Conservation (phyloP, 768 basidiomycete species). For the Collybiopsis confluens region DNA sequence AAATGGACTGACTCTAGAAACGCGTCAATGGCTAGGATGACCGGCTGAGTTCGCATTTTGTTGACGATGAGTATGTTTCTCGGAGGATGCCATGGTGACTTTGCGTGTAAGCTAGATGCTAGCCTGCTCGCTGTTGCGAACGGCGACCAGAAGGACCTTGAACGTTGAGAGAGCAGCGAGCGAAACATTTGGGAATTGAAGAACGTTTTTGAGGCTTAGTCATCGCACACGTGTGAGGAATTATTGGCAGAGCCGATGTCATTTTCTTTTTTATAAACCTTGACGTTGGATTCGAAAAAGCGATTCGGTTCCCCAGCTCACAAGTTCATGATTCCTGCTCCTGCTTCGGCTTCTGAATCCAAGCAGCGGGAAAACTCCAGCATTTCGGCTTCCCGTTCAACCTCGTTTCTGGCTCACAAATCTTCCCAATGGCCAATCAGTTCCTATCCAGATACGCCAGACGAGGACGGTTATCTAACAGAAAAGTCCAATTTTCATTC, state of each 20-base stretch:
- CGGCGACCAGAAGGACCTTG: no score
- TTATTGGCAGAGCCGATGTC: background rate
- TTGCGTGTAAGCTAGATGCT: no score
- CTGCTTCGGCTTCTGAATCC: slow-evolving; percentile 1
- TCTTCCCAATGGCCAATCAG: background rate
- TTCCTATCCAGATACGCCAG: background rate
- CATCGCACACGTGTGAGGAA: slow-evolving; percentile 1
- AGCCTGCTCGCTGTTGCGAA: no score
- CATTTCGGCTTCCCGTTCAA: slow-evolving; percentile 16
- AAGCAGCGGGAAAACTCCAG: background rate
- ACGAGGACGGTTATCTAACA: slow-evolving; percentile 8
- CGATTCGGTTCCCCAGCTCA: background rate
- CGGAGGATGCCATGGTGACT: no score
- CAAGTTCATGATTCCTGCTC: slow-evolving; percentile 2
- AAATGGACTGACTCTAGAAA: slow-evolving; percentile 54
- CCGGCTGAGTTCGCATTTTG: slow-evolving; percentile 74
- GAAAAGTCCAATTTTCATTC: slow-evolving; percentile 2
- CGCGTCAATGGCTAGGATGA: slow-evolving; percentile 71
- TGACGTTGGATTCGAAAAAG: background rate
- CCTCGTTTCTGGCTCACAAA: slow-evolving; percentile 7
- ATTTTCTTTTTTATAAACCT: background rate
- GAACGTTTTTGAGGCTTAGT: background rate
- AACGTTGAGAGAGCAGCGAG: background rate
- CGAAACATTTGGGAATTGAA: background rate
- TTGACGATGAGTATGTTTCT: slow-evolving; percentile 69